A percentile compares a stretch with the other conserved stretches of the same genome.
These are phyloP conservation scores for Ambrosiella beaveri DNA, from an alignment of 2,329 filamentous ascomycete genomes.

Conservation along the genomic window DNA sequence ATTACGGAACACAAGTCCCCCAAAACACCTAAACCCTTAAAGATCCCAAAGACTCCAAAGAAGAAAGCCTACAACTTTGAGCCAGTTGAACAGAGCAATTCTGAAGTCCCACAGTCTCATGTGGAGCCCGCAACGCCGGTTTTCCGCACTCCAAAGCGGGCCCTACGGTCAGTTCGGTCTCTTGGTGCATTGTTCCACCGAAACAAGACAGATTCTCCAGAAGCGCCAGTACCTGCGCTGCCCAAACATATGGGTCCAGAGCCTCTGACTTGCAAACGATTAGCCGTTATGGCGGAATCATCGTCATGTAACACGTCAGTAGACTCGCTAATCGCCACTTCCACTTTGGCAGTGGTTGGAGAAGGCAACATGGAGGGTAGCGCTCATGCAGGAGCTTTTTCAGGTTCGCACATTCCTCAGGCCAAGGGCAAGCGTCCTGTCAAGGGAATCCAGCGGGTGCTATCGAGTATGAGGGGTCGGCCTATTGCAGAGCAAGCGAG, in stretches of 20 bases:
- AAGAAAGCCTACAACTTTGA: not conserved
- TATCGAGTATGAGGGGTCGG: conserved; percentile 6
- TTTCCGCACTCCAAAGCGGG: conserved; percentile 2
- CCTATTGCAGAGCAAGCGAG: not conserved
- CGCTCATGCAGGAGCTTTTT: too few relatives aligned
- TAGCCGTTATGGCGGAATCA: not conserved
- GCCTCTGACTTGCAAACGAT: not conserved
- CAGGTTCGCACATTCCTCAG: not conserved
- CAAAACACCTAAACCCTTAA: not conserved
- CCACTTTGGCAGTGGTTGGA: conserved; percentile 6
- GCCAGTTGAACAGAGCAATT: not conserved
- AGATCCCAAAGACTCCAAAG: not conserved
- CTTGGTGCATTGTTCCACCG: conserved; percentile 10
- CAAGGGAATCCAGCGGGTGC: conserved; percentile 7
- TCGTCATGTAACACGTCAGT: conserved; percentile 2
- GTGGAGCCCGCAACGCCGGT: not conserved
- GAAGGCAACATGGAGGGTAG: too few relatives aligned
- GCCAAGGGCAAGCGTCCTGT: not conserved
- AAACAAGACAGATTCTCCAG: not conserved
- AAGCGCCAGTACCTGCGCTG: not conserved
- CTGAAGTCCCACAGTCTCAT: not conserved
- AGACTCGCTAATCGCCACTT: not conserved
- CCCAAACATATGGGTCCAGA: not conserved
- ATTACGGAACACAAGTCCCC: not conserved
- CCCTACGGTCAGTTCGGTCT: conserved; percentile 8